Evolutionary conservation across 202 grass and related monocot species (phyloP), one percentile per base, ranked within the genome.

Genomic region (Brachypodium distachyon): DNA sequence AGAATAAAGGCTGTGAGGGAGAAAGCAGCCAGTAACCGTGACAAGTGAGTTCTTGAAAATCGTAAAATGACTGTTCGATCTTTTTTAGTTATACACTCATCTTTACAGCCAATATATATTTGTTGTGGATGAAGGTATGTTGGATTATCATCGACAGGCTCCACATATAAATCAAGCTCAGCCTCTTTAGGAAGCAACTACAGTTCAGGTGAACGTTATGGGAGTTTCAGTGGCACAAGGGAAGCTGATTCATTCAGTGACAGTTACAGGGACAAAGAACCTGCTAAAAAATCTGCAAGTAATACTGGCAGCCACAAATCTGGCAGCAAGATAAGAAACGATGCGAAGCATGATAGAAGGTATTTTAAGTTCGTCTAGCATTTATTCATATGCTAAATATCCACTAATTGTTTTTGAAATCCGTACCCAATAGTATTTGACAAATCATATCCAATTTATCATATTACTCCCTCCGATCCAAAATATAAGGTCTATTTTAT

Each of bases 1-100:
- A 96, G 82, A 91, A 99, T 99, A 81, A 86, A 99, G 79, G 90
- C 85, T 64, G 74, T 81, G 61, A 96, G 96, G 86, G 96, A 99
- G 31, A 99, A 96, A 87, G 96, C 96, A 3, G 64, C 81, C 38
- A 77, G 77, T 73, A 99, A 90, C 64, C 85, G 92, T 76, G 96
- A 96, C 73, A 99, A 99, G 96, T 99, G 74, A 88, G 81, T 79
- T 83, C 9, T 61, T 12, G 7, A 12, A 68, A 89, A 46, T 43
- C 21, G 61, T 82, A 1, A 46, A 21, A 61, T 72, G 23, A 48
- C 12, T 82, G 47, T 28, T 78, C 42, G 55, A 22, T 58, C 38
- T 47, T 76, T 53, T 77, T 76, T 39, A 49, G 14, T 26, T 53
- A 16, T 42, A 19, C 72, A 17, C 44, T 54, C 65, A 58, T 57